Evolutionary conservation across 2,329 filamentous ascomycete species (phyloP), one percentile per base, ranked within the genome.

Genomic region (Eutypella sp.): DNA sequence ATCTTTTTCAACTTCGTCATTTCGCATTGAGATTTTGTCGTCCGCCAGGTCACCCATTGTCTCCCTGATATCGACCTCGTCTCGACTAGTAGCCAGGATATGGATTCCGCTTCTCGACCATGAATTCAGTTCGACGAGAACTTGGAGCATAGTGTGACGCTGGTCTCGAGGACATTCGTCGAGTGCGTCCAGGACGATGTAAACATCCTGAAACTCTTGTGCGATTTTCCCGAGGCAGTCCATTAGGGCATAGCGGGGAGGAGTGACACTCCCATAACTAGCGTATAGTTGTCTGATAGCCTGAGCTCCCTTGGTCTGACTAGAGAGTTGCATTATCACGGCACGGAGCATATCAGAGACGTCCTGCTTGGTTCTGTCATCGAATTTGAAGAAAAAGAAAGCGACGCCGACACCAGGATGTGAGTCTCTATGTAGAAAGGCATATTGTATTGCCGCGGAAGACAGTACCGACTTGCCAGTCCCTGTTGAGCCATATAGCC

Each of bases 331-430:
- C 11, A 60, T 36, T 19, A 68, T 45, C 0, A 70, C 44, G 3
- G 62, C 57, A 2, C 64, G 59, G 2, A 70, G 49, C 55, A 69
- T 58, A 1, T 57, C 51, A 0, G 52, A 62, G 0, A 51, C 20
- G 23, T 60, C 49, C 46, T 66, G 62, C 34, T 70, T 70, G 9
- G 31, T 38, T 1, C 49, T 23, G 36, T 69, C 65, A 37, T 61
- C 64, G 49, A 68, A 70, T 3, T 64, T 60, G 41, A 71, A 71
- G 53, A 64, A 71, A 51, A 71, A 71, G 48, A 64, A 69, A 2
- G 57, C 62, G 11, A 69, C 41, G 1, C 57, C 64, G 10, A 59
- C 54, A 6, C 43, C 38, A 7, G 52, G 48, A 18, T 55, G 56
- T 11, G 49, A 56, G 13, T 38, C 47, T 5, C 43, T 52, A 41